Evolutionary conservation across 495 filamentous ascomycete genomes (phyloP), one percentile per base, ranked within the genome.

Genomic region (Penicillium samsonianum): DNA sequence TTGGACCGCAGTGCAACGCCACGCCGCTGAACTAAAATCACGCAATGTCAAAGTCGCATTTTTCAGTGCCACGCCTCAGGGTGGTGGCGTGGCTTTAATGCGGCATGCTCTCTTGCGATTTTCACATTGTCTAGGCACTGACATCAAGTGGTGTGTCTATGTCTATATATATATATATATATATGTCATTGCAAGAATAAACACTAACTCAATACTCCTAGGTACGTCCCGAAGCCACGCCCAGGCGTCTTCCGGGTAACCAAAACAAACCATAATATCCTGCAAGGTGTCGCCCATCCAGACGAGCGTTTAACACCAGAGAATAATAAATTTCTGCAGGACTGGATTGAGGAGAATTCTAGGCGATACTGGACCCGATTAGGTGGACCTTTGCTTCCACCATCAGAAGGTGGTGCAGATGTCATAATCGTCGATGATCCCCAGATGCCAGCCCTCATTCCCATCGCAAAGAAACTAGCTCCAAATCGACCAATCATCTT

Each of bases 251-350:
- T 95, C 71, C 83, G 89, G 33, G 87, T 91, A 57, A 96, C 91
- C 53, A 96, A 96, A 73, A 92, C 86, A 46, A 89, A 91, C 62
- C 91, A 96, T 80, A 96, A 96, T 67, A 94, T 94, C 63, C 84
- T 96, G 3, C 91, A 96, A 76, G 91, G 91, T 19, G 90, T 93
- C 23, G 82, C 84, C 30, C 73, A 79, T 25, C 82, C 84, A 0
- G 77, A 80, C 1, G 82, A 89, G 50, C 82, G 84, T 10, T 76
- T 94, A 17, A 82, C 75, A 4, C 58, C 70, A 9, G 80, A 87
- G 6, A 82, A 90, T 52, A 83, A 85, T 60, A 69, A 77, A 28
- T 67, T 76, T 10, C 78, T 94, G 31, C 77, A 74, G 9, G 84
- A 87, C 17, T 96, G 91, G 91, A 85, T 90, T 55, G 73, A 79